phyloP scores from a whole-genome alignment of 1,139 yeast species.

The Yamadazyma buinensis region DNA sequence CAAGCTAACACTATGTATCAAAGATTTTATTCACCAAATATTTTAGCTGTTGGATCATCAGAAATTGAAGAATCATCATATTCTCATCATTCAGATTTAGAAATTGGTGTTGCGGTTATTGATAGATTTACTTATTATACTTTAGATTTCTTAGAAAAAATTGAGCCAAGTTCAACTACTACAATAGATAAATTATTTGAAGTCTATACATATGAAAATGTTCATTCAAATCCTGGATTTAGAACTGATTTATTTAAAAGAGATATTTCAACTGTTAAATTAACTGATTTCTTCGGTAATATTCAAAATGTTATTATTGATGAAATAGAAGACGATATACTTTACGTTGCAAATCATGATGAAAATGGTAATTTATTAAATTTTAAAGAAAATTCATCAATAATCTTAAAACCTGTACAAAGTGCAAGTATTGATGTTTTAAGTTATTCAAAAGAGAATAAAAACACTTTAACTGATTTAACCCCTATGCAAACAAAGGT shows the following conservation, averaged over 20 bases:
- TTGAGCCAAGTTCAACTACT: slow-evolving; percentile 67
- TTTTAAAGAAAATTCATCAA: background rate
- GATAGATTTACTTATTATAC: slow-evolving; percentile 94
- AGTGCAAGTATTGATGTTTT: slow-evolving; percentile 7
- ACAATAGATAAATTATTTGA: slow-evolving; percentile 83
- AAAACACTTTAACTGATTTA: slow-evolving; percentile 15
- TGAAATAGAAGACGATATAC: slow-evolving; percentile 44
- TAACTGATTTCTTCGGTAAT: slow-evolving; percentile 95
- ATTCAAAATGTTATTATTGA: slow-evolving; percentile 81
- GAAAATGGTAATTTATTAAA: slow-evolving; percentile 15
- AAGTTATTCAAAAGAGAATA: slow-evolving; percentile 11
- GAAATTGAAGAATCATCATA: slow-evolving; percentile 85
- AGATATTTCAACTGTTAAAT: slow-evolving; percentile 62
- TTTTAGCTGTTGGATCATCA: slow-evolving; percentile 92
- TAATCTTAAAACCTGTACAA: slow-evolving; percentile 3
- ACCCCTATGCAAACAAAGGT: slow-evolving; percentile 14
- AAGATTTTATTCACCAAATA: slow-evolving; percentile 86
- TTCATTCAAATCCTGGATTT: slow-evolving; percentile 91
- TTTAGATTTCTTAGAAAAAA: slow-evolving; percentile 79
- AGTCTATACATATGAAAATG: slow-evolving; percentile 76
- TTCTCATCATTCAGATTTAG: slow-evolving; percentile 93
- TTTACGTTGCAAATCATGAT: slow-evolving; percentile 29
- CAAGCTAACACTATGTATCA: slow-evolving; percentile 98
- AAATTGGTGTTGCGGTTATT: slow-evolving; percentile 95
- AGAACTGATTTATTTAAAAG: slow-evolving; percentile 75